phyloP scores from a whole-genome alignment of 495 filamentous ascomycete genomes.

The Thermothielavioides terrestris region DNA sequence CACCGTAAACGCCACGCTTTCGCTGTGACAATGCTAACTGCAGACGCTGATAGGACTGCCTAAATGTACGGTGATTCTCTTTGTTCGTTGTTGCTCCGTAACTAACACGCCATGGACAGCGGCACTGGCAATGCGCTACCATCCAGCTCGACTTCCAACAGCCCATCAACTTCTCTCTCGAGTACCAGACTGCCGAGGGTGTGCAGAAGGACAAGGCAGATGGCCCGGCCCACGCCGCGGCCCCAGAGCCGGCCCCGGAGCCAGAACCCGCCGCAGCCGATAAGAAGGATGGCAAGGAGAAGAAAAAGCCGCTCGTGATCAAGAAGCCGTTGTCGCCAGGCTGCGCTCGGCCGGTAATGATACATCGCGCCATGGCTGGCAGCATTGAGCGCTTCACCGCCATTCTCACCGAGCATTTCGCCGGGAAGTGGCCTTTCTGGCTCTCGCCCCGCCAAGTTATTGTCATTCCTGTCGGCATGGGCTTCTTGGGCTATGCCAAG shows the following conservation, averaged over 20 bases:
- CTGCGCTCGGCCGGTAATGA: slow-evolving; percentile 89
- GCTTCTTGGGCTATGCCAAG: slow-evolving; percentile 72
- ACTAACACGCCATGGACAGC: slow-evolving; percentile 37
- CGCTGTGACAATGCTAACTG: neutral
- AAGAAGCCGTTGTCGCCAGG: slow-evolving; percentile 52
- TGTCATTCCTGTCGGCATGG: slow-evolving; percentile 83
- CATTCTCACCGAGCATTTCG: slow-evolving; percentile 91
- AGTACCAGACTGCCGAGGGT: slow-evolving; percentile 48
- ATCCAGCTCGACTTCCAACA: slow-evolving; percentile 97
- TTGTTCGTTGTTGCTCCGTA: slow-evolving; percentile 10
- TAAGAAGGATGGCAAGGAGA: slow-evolving; percentile 25
- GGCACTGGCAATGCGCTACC: slow-evolving; percentile 75
- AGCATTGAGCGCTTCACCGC: slow-evolving; percentile 92
- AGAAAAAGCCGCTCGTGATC: slow-evolving; percentile 26
- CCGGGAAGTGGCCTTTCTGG: slow-evolving; percentile 98
- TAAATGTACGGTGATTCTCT: slow-evolving; percentile 11
- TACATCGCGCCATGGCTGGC: slow-evolving; percentile 91
- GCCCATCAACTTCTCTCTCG: slow-evolving; percentile 50
- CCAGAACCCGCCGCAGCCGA: slow-evolving; percentile 26
- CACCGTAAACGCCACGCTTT: neutral
- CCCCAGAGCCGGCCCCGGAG: slow-evolving; percentile 24
- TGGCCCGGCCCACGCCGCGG: slow-evolving; percentile 24
- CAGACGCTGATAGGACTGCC: slow-evolving; percentile 16
- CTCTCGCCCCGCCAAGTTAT: slow-evolving; percentile 85
- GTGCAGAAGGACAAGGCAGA: slow-evolving; percentile 29